Conservation (phyloP, 306 rosid species). For the Casuarina cunninghamiana region DNA sequence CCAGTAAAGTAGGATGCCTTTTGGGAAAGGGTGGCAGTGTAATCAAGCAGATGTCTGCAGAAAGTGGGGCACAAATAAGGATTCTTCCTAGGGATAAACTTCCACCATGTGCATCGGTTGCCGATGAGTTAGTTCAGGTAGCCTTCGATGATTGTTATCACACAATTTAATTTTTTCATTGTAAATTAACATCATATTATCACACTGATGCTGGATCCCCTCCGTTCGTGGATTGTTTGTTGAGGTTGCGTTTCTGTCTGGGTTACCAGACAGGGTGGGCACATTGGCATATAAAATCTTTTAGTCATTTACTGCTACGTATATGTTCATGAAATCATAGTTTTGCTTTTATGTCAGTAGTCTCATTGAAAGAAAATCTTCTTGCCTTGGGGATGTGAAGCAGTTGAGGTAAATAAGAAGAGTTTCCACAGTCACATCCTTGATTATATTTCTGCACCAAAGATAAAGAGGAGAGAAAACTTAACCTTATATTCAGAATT, state of each 20-base stretch:
- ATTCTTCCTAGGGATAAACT: slow-evolving; percentile 85
- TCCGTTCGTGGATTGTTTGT: not conserved
- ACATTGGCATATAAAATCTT: not conserved
- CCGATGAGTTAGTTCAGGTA: slow-evolving; percentile 92
- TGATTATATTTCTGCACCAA: not conserved
- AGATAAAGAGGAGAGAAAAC: too few relatives aligned
- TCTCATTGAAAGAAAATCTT: not conserved
- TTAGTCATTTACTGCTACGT: not conserved
- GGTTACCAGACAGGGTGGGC: not conserved
- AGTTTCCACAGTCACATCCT: not conserved
- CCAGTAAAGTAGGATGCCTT: slow-evolving; percentile 85
- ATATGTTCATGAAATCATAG: not conserved
- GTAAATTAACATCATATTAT: slow-evolving; percentile 5
- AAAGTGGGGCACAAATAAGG: slow-evolving; percentile 89
- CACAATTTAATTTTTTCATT: not conserved
- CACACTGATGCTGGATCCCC: not conserved
- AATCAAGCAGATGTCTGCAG: slow-evolving; percentile 77
- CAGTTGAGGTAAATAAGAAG: not conserved
- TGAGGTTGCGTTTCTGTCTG: not conserved
- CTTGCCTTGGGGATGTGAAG: not conserved
- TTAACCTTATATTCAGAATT: too few relatives aligned
- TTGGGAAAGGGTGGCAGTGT: slow-evolving; percentile 93
- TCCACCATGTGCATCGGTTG: slow-evolving; percentile 61
- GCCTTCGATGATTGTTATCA: slow-evolving; percentile 10
- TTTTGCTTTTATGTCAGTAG: not conserved